Evolutionary conservation across 129 eudicot species (phyloP), one percentile per base, ranked within the genome.

Genomic region (Flaveria linearis): DNA sequence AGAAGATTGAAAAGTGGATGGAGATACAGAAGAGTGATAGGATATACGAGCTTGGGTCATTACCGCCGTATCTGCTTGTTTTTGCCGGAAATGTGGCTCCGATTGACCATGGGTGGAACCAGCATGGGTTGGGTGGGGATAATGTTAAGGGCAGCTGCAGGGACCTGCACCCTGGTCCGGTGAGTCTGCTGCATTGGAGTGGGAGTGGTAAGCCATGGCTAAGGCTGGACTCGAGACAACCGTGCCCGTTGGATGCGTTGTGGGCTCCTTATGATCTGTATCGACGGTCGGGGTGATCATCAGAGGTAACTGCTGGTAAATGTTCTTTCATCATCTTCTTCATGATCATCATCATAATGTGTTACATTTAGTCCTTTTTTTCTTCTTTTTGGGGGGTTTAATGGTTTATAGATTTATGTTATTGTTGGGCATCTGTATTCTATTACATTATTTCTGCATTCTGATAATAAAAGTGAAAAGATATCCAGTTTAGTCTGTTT

Each of bases 141-240:
- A 93, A 93, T 53, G 96, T 93, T 2, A 76, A 62, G n/a, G 98
- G 98, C 1, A 94, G 97, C 71, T 94, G 98, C 79, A 70, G 98
- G 25, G 93, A 94, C 76, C 82, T 94, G n/a, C 98, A 94, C 45
- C 87, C 98, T 1, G 98, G 98, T 62, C 93, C 98, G 28, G 98
- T 94, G 25, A 88, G 96, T 57, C 74, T 94, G 5, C 78, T 94
- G 8, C 98, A 94, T 80, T 94, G 98, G 98, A 88, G 96, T 60
- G 98, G 98, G 20, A 77, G 86, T 71, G 98, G 98, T 25, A 94
- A 94, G 82, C 98, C 98, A 3, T 94, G 98, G 98, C 68, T 87
- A 5, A 76, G 98, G 79, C 93, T 94, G 1, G 98, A 87, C 74
- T 66, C 90, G 7, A 84, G 82, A 53, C 79, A 72, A 63, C 83